Base-by-base conservation (phyloP, 164 flowering plant genomes). In the Sedum album region DNA sequence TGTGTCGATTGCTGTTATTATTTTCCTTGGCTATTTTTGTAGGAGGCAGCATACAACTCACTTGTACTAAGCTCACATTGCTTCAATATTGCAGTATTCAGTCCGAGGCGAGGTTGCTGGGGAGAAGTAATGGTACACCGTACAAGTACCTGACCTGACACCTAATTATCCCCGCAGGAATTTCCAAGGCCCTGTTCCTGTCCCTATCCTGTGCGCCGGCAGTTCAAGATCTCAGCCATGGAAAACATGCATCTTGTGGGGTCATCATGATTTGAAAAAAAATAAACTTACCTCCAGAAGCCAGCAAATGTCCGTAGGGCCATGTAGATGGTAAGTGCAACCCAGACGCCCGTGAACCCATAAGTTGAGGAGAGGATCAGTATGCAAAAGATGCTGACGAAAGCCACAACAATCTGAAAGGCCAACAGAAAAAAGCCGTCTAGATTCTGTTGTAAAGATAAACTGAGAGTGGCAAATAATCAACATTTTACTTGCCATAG, bases 291-390 rank as follows among this genome's bases (percentile, higher is more conserved):
- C 98, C 97, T 89, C 86, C 87, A 88, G 63, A 86, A 70, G 25
- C 97, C 96, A 10, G 87, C 96, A 65, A 86, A 67, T 69, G 85
- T 60, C 9, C 95, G 84, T 18, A 89, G 78, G 38, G 75, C 76
- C 98, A 93, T 91, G 57, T 83, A 93, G 55, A 89, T 84, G 53
- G 89, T 84, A 42, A 91, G 78, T 66, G 91, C 98, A 31, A 84
- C 44, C 98, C 97, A 94, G 63, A 94, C 84, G 68, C 98, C 98
- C 26, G 85, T 36, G 67, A 85, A 91, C 20, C 97, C 96, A 66
- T 81, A 17, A 49, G 73, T 79, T 2, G 82, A 69, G 2, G 91
- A 84, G 65, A 91, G 84, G 68, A 82, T 30, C 30, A 83, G 70
- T 79, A 91, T 70, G 70, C 82, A 80, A 14, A 81, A 1, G 44